Percentiles rank a stretch among this genome's conserved stretches.
Conservation (phyloP, 1,139 yeast species). For the Nakaseomyces glabratus region DNA sequence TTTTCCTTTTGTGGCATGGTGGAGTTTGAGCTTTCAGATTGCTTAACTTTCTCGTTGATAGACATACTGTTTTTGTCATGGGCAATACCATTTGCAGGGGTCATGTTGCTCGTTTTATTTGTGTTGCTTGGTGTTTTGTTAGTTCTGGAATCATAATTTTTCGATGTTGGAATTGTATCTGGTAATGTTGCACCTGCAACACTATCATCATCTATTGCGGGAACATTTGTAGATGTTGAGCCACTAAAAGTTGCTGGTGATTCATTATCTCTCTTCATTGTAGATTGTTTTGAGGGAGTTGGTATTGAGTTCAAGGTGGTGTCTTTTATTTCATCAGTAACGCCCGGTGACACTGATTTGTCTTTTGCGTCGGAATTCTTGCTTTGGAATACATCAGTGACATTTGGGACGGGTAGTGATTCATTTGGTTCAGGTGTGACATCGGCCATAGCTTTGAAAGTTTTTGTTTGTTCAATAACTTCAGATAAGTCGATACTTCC, state of each 20-base stretch:
- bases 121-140: constrained; percentile 15
- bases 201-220: constrained; percentile 7
- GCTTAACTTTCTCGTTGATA: too few species aligned
- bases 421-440: constrained; percentile 4
- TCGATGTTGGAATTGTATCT: constrained; percentile 29
- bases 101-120: constrained; percentile 8
- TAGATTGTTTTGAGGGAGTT: neutral
- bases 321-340: constrained; percentile 33
- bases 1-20: too few species aligned
- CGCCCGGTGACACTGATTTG: constrained; percentile 13
- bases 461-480: constrained; percentile 4
- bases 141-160: constrained; percentile 25
- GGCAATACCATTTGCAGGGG: too few species aligned
- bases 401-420: neutral
- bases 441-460: constrained; percentile 3
- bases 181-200: constrained; percentile 33
- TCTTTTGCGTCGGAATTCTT: constrained; percentile 1
- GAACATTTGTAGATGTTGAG: neutral
- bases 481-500: constrained; percentile 4
- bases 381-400: neutral
- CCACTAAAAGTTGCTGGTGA: too few species aligned
- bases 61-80: too few species aligned
- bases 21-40: too few species aligned
- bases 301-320: constrained; percentile 33
- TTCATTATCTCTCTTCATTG: neutral